Conservation (phyloP, 2,329 filamentous ascomycete species). For the Fusarium camptoceras region DNA sequence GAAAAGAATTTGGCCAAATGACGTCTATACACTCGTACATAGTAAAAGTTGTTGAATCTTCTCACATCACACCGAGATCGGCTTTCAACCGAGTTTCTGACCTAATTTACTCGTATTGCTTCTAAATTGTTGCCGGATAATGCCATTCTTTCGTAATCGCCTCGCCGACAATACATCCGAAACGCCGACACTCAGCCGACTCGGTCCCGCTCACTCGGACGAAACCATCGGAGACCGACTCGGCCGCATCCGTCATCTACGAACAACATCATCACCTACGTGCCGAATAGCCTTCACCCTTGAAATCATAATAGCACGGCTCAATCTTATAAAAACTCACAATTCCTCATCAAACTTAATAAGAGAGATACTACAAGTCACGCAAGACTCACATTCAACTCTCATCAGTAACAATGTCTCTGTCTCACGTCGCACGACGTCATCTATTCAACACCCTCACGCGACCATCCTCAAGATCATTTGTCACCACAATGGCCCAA, state of each 20-base stretch:
- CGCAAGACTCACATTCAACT: background rate
- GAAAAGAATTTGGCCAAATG: too few species aligned
- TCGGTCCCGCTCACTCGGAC: slow-evolving; percentile 25
- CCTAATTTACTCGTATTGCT: too few species aligned
- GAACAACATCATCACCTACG: background rate
- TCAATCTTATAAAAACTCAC: slow-evolving; percentile 4
- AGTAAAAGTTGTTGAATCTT: too few species aligned
- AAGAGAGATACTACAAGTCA: accelerated
- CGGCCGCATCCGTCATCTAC: slow-evolving; percentile 2
- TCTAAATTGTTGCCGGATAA: background rate
- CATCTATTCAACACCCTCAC: slow-evolving; percentile 12
- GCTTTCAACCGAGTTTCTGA: too few species aligned
- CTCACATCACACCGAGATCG: accelerated
- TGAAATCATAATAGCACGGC: background rate
- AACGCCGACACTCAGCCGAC: background rate
- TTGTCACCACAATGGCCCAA: slow-evolving; percentile 16
- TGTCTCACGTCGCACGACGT: slow-evolving; percentile 18
- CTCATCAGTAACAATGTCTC: background rate
- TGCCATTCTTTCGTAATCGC: background rate
- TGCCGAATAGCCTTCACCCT: background rate
- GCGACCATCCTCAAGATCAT: background rate
- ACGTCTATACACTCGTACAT: too few species aligned
- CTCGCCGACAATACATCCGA: slow-evolving; percentile 2
- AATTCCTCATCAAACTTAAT: background rate
- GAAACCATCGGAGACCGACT: slow-evolving; percentile 7